phyloP scores from a whole-genome alignment of 129 eudicot species.

The Tagetes erecta region DNA sequence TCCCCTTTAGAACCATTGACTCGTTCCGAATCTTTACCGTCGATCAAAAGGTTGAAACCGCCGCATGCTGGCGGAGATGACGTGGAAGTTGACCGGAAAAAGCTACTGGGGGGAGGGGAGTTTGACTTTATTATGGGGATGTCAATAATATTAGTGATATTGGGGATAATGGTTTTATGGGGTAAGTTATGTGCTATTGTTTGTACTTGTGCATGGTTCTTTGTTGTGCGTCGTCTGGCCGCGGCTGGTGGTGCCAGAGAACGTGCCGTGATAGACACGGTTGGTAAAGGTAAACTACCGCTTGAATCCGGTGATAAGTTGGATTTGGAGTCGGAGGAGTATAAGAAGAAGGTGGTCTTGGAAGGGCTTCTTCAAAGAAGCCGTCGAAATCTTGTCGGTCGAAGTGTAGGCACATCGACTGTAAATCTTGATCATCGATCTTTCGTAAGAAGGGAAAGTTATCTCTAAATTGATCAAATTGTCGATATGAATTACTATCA shows the following conservation, averaged over 20 bases:
- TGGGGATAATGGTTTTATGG: slow-evolving; percentile 53
- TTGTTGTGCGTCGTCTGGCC: slow-evolving; percentile 37
- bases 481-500: background rate
- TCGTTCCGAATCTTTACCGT: slow-evolving; percentile 2
- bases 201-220: slow-evolving; percentile 68
- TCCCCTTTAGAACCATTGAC: slow-evolving; percentile 8
- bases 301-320: background rate
- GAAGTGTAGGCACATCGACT: slow-evolving; percentile 17
- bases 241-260: background rate
- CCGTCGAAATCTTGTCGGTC: slow-evolving; percentile 34
- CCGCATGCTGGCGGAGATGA: background rate
- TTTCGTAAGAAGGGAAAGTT: no score
- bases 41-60: slow-evolving; percentile 13
- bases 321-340: slow-evolving; percentile 37
- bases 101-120: background rate
- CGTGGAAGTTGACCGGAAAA: background rate
- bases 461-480: background rate
- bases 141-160: slow-evolving; percentile 45
- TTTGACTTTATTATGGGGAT: slow-evolving; percentile 52
- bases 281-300: no score
- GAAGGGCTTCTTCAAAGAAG: slow-evolving; percentile 60
- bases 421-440: no score
- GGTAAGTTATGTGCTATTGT: slow-evolving; percentile 67
- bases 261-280: no score
- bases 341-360: slow-evolving; percentile 56